Evolutionary conservation across 1,284 basidiomycete genomes (phyloP), one percentile per base, ranked within the genome.

Genomic region (Leccinum fallax): DNA sequence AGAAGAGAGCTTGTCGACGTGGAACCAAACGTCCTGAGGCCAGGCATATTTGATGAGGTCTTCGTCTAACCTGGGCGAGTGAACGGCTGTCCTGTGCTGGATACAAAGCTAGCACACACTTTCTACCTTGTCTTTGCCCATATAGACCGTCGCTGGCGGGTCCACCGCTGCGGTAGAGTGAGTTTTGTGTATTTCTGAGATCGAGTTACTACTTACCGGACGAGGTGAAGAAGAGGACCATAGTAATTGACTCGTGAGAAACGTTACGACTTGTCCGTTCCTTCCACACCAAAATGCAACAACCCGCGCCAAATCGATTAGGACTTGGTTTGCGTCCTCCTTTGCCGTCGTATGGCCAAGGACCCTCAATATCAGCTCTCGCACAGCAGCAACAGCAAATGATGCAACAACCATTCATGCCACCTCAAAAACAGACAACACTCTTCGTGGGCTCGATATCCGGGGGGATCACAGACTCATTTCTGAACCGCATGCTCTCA

Each of bases 111-210:
- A 48, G 58, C 32, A 79, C 89, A 69, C 71, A 96, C 95, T 97
- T 81, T 97, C 95, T 65, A 93, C 89, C 79, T 99, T 98, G 83
- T 99, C 97, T 72, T 87, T 89, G 43, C 97, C 97, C 93, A 97
- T 97, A 79, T 97, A 97, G 63, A 97, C 83, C 21, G 80, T 86
- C 3, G 84, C 89, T 1, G 92, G 82, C 1, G 94, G 93, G 40
- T 83, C 77, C 19, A 77, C 70, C 43, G 76, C 88, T 90, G 28
- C 5, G 0, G 15, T 24, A 51, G 24, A 9, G 15, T 26, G 49
- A 24, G 24, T 19, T 21, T 0, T 19, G 3, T 21, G 19, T 11
- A 21, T 10, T 13, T 21, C 4, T 11, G 40, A 28, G 26, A 0
- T n/a, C 51, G 5, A 10, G 16, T 55, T 70, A 3, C 30, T 30